Evolutionary conservation across 2,329 filamentous ascomycete species (phyloP).

Genomic region (Ascochyta koolunga): DNA sequence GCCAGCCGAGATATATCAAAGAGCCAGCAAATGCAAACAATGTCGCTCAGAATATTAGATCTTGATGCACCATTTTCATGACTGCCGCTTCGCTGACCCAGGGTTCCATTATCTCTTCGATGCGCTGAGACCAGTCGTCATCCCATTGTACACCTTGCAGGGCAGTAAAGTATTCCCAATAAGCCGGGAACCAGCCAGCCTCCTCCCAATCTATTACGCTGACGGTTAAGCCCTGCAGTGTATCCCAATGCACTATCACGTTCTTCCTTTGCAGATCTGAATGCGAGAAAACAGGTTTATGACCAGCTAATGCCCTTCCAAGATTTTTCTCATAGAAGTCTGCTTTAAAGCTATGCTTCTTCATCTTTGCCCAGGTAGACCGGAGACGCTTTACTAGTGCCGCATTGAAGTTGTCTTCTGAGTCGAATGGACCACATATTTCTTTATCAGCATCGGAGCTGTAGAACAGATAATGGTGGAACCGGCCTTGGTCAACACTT

Average conservation of each 20-base stretch:
- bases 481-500: conserved; percentile 8
- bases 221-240: conserved; percentile 6
- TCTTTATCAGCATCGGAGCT: conserved; percentile 3
- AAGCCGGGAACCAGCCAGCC: conserved; percentile 19
- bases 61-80: conserved; percentile 19
- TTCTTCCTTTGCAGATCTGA: conserved; percentile 21
- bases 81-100: conserved; percentile 12
- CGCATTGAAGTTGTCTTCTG: conserved; percentile 10
- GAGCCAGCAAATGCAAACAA: neutral
- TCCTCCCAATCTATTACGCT: conserved; percentile 18
- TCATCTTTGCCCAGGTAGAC: neutral
- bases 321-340: conserved; percentile 18
- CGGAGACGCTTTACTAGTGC: conserved; percentile 10
- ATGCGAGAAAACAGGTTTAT: conserved; percentile 11
- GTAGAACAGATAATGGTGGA: conserved; percentile 18
- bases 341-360: conserved; percentile 9
- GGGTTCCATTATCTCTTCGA: conserved; percentile 17
- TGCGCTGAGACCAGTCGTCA: conserved; percentile 17
- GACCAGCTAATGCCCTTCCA: conserved; percentile 7
- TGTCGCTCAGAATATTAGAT: conserved; percentile 15
- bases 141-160: conserved; percentile 16
- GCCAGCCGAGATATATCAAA: neutral
- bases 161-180: conserved; percentile 18
- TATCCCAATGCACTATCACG: conserved; percentile 10
- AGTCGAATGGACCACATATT: conserved; percentile 16